Evolutionary conservation across 2,329 filamentous ascomycete species (phyloP).

Genomic region (Penicillium freii): DNA sequence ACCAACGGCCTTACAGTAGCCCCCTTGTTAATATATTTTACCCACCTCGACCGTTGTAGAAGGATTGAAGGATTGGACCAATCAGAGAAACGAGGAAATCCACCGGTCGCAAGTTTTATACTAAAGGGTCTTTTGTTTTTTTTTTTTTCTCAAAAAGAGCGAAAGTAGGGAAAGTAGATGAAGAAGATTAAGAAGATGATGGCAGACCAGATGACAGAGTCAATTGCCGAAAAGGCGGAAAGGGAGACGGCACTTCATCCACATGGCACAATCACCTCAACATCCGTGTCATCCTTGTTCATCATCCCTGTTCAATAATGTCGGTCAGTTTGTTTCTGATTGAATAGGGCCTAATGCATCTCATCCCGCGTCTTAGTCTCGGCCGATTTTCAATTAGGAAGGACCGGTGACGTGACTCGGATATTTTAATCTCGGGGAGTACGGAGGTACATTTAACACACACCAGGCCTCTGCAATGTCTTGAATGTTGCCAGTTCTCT

Average conservation of each 20-base stretch:
- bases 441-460: too few species aligned
- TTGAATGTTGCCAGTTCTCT: neutral
- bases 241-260: neutral
- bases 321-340: neutral
- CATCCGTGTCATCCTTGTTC: too few species aligned
- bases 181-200: neutral
- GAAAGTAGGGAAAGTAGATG: neutral
- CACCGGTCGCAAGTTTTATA: neutral
- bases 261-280: neutral
- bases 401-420: neutral
- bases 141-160: neutral
- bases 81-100: too few species aligned
- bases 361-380: slow-evolving; percentile 1
- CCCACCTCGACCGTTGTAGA: neutral
- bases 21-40: neutral
- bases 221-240: neutral
- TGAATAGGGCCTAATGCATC: neutral
- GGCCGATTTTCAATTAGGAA: neutral
- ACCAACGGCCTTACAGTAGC: neutral
- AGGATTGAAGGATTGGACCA: neutral
- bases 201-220: neutral
- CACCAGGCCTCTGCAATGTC: neutral
- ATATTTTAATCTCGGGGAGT: neutral
- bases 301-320: too few species aligned
- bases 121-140: too few species aligned